Conservation (phyloP, 169 alveolate genomes). For the Babesia bigemina region DNA sequence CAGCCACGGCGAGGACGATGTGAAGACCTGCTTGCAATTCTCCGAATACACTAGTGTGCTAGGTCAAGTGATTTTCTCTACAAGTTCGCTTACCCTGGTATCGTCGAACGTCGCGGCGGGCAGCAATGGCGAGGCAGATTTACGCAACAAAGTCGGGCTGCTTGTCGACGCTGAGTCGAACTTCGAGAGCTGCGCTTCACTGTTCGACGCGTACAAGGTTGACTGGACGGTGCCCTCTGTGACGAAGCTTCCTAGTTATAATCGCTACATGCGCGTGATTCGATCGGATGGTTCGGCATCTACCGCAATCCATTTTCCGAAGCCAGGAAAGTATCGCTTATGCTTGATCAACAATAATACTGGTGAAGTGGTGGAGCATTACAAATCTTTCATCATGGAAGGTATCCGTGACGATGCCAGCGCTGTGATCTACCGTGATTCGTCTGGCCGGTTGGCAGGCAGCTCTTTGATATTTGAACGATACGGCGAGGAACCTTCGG, state of each 20-base stretch:
- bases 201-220: constrained; percentile 18
- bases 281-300: neutral
- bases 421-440: constrained; percentile 20
- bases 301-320: neutral
- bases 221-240: constrained; percentile 21
- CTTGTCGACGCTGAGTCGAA: neutral
- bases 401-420: constrained; percentile 33
- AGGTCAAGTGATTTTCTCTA: constrained; percentile 42
- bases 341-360: constrained; percentile 13
- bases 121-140: neutral
- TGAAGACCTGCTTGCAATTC: constrained; percentile 10
- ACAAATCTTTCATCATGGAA: neutral
- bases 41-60: constrained; percentile 11
- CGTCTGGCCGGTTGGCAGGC: constrained; percentile 12
- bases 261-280: neutral
- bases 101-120: neutral
- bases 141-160: neutral
- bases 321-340: constrained; percentile 24
- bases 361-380: constrained; percentile 14
- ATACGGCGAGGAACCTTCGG: neutral
- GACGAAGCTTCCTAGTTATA: constrained; percentile 5
- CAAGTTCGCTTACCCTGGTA: neutral
- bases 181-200: neutral
- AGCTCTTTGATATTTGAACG: constrained; percentile 24
- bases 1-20: constrained; percentile 14